Conservation (phyloP, 208 protist genomes). For the Crithidia acanthocephali region DNA sequence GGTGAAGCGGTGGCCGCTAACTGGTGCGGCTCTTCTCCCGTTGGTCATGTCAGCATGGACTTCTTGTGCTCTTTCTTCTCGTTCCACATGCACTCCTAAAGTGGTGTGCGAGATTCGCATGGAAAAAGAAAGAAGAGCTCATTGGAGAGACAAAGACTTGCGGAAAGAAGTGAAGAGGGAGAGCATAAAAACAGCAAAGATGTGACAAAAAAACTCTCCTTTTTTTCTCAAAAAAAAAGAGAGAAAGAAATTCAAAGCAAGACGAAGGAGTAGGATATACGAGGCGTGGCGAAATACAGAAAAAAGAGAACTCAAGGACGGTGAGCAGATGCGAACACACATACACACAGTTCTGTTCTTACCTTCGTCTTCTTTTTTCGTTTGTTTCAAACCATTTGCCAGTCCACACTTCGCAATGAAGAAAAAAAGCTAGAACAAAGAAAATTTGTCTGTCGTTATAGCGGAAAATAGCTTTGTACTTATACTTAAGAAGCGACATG, state of each 20-base stretch:
- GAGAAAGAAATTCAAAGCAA: background rate
- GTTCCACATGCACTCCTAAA: too few species aligned
- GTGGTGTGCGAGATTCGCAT: background rate
- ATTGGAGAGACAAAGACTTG: background rate
- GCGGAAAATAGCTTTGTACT: background rate
- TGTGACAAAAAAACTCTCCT: background rate
- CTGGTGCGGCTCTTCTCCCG: too few species aligned
- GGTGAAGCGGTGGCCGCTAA: too few species aligned
- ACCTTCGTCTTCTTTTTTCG: too few species aligned
- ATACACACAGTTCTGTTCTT: too few species aligned
- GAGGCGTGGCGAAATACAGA: too few species aligned
- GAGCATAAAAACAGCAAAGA: background rate
- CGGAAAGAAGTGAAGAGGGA: background rate
- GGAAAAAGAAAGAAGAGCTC: background rate
- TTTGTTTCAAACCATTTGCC: background rate
- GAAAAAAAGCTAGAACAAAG: conserved; percentile 11
- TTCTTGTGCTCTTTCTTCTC: too few species aligned
- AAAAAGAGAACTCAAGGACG: background rate
- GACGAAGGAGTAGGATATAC: background rate
- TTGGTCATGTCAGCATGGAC: too few species aligned
- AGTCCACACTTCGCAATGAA: background rate
- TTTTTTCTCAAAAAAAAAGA: background rate
- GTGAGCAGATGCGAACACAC: background rate
- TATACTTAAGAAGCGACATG: background rate
- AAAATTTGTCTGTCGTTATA: conserved; percentile 1